Conservation (phyloP, 768 basidiomycete species). For the Leccinum aurantiacum region DNA sequence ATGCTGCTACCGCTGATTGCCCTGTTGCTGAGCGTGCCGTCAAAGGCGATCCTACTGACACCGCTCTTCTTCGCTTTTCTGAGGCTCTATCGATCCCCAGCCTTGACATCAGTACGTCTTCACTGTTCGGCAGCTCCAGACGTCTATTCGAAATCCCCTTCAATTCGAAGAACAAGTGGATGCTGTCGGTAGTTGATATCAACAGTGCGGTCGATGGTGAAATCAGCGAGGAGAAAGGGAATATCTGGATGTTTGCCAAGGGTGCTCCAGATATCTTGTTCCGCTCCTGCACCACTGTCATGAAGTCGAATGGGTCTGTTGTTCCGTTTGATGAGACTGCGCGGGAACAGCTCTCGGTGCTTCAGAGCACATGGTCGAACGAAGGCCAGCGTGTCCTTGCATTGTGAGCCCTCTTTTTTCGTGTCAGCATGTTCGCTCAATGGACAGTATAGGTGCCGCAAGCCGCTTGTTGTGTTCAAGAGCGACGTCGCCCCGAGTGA, state of each 20-base stretch:
- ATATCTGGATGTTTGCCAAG: slow-evolving; percentile 47
- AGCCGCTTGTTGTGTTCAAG: slow-evolving; percentile 23
- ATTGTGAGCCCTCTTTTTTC: slow-evolving; percentile 26
- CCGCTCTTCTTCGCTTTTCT: slow-evolving; percentile 51
- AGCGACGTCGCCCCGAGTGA: slow-evolving; percentile 23
- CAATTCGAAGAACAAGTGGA: slow-evolving; percentile 58
- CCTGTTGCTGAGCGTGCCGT: slow-evolving; percentile 35
- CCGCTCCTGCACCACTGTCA: slow-evolving; percentile 35
- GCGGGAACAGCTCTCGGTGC: slow-evolving; percentile 19
- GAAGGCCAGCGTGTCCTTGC: slow-evolving; percentile 56
- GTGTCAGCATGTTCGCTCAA: not conserved
- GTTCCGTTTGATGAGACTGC: slow-evolving; percentile 31
- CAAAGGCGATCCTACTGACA: slow-evolving; percentile 52
- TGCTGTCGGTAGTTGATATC: slow-evolving; percentile 41
- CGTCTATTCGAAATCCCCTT: slow-evolving; percentile 39
- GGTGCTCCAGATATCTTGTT: slow-evolving; percentile 60
- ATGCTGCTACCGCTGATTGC: no score
- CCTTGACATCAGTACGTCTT: slow-evolving; percentile 18
- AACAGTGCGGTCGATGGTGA: not conserved
- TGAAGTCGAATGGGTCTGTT: slow-evolving; percentile 33
- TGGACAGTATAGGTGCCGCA: slow-evolving; percentile 26
- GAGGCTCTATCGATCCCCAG: slow-evolving; percentile 30
- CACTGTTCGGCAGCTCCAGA: slow-evolving; percentile 19
- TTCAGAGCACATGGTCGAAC: slow-evolving; percentile 45
- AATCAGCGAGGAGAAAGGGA: slow-evolving; percentile 3